Evolutionary conservation across 169 alveolate genomes (phyloP), one percentile per base, ranked within the genome.

Genomic region (Babesia sp.): DNA sequence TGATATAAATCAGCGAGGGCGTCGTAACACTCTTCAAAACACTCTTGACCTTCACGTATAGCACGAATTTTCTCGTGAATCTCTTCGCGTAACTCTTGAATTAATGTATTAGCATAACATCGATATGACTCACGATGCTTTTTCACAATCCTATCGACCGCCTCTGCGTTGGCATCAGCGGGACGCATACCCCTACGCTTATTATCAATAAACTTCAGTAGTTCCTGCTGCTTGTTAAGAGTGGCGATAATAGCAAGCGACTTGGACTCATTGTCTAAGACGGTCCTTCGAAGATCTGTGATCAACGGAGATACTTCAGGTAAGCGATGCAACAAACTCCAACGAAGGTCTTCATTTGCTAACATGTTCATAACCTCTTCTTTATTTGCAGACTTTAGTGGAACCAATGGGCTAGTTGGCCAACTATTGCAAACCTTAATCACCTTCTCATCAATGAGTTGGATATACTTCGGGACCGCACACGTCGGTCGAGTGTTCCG

Each of bases 221-320:
- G 74, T 20, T 64, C 51, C 51, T 64, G 74, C 54, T 64, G 28
- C 31, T 50, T 45, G 61, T 50, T 64, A 53, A 50, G 63, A 22
- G 45, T 9, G 33, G 74, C 46, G 26, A 64, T 28, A 20, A 64
- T 48, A 12, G 44, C 31, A 3, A 64, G 61, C 11, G 74, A 9
- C 26, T 34, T 22, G 6, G 59, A 16, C 51, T 64, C 74, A 36
- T 64, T 64, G 1, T 4, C 63, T 20, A 33, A 4, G 34, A 42
- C 14, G 24, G 48, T 20, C 45, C 28, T 24, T 8, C 6, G 31
- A 14, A 64, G 59, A 26, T 45, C 61, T 14, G 59, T 0, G 31
- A 46, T 2, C 46, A 64, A 1, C 42, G 18, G 16, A 1, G 54
- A 11, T 48, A 64, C 20, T 24, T 50, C 36, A 26, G 51, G 59